Evolutionary conservation across 1,284 basidiomycete genomes (phyloP).

Genomic region (Tremellales sp.): DNA sequence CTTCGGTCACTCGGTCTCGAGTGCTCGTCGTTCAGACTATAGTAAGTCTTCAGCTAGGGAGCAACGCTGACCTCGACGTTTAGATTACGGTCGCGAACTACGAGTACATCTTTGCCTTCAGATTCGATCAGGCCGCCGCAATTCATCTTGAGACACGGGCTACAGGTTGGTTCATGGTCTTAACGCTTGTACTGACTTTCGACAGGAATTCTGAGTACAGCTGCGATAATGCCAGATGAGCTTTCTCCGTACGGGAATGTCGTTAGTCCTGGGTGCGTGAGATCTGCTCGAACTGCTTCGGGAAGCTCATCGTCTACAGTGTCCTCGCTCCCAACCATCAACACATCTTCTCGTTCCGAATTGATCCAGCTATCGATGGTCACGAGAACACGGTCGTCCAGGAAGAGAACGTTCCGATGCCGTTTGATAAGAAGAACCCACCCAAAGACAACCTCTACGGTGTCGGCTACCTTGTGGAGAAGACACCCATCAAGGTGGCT

Average conservation of each 20-base stretch:
- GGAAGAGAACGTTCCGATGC: constrained; percentile 45
- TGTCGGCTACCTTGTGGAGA: constrained; percentile 43
- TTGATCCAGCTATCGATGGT: constrained; percentile 43
- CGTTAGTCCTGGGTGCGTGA: constrained; percentile 49
- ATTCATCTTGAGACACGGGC: constrained; percentile 50
- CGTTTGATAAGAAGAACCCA: constrained; percentile 31
- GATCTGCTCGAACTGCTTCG: too few species aligned
- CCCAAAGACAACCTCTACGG: constrained; percentile 40
- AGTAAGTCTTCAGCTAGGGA: constrained; percentile 45
- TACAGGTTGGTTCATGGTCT: too few species aligned
- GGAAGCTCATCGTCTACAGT: too few species aligned
- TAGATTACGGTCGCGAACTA: background rate
- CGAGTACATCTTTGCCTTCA: constrained; percentile 46
- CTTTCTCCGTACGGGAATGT: constrained; percentile 48
- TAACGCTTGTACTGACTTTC: too few species aligned
- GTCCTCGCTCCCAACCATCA: constrained; percentile 49
- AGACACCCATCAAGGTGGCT: constrained; percentile 35
- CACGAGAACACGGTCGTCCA: constrained; percentile 47
- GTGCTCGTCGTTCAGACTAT: constrained; percentile 48
- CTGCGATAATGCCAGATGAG: constrained; percentile 44
- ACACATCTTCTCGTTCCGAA: constrained; percentile 50
- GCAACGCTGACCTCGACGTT: too few species aligned
- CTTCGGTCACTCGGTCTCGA: constrained; percentile 43
- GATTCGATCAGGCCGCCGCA: constrained; percentile 49
- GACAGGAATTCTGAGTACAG: constrained; percentile 50